phyloP scores from a whole-genome alignment of 164 flowering plant genomes.

The Vitis rotundifolia region DNA sequence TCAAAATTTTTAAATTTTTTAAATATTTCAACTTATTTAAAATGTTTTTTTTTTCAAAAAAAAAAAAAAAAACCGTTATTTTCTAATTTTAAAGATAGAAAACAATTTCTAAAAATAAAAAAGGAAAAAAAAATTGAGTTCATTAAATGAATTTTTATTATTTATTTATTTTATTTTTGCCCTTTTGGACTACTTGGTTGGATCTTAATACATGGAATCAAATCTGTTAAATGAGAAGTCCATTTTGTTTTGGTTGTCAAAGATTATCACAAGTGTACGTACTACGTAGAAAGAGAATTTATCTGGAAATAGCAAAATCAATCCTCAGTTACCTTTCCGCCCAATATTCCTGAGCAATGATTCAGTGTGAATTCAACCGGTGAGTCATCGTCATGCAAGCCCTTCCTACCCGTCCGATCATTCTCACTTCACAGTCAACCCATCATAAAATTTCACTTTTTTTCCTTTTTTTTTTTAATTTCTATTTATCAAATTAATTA shows the following conservation, averaged over 20 bases:
- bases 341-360: not conserved
- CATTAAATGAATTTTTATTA: too few relatives aligned
- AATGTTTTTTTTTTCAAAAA: too few relatives aligned
- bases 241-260: not conserved
- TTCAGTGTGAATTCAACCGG: not conserved
- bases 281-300: not conserved
- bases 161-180: too few relatives aligned
- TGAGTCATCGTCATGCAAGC: not conserved
- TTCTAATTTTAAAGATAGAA: too few relatives aligned
- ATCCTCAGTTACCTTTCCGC: not conserved
- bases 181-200: not conserved
- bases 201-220: not conserved
- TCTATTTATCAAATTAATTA: not conserved
- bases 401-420: not conserved
- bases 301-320: not conserved
- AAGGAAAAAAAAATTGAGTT: too few relatives aligned
- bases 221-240: not conserved
- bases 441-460: not conserved
- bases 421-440: not conserved
- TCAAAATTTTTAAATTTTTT: too few relatives aligned
- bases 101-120: too few relatives aligned
- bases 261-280: not conserved
- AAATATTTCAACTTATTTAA: too few relatives aligned
- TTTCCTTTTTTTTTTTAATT: not conserved
- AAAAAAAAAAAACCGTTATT: too few relatives aligned